Conservation (phyloP, 1,139 yeast species). For the Candida sanyaensis region DNA sequence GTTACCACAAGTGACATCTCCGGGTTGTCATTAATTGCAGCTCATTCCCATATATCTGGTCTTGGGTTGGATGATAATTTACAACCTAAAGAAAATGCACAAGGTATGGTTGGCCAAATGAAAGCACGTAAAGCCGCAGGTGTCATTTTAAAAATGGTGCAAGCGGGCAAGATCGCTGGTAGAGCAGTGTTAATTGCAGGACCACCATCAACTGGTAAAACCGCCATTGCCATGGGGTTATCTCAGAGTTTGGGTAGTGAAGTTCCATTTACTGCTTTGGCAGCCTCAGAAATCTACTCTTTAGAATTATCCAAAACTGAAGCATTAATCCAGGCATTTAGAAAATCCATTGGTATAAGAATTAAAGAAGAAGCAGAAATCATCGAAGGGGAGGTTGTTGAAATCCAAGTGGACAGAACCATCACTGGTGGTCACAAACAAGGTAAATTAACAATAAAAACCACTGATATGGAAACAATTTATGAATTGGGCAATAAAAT, state of each 20-base stretch:
- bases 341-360: conserved; percentile 92
- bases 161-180: conserved; percentile 94
- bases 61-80: conserved; percentile 90
- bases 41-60: conserved; percentile 96
- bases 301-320: conserved; percentile 93
- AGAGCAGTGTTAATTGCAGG: conserved; percentile 96
- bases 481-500: conserved; percentile 96
- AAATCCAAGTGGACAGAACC: conserved; percentile 94
- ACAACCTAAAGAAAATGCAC: conserved; percentile 75
- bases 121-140: conserved; percentile 97
- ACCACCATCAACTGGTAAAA: conserved; percentile 98
- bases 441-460: conserved; percentile 94
- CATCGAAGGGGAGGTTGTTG: conserved; percentile 98
- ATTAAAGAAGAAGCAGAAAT: conserved; percentile 97
- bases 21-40: conserved; percentile 80
- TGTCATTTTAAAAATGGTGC: conserved; percentile 87
- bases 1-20: conserved; percentile 46
- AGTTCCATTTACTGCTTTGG: conserved; percentile 94
- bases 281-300: conserved; percentile 92
- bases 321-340: conserved; percentile 91
- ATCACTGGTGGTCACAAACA: conserved; percentile 98
- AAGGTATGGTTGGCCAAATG: conserved; percentile 98
- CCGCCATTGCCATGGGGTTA: conserved; percentile 98
- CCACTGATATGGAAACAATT: conserved; percentile 98
- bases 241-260: conserved; percentile 86